A percentile compares a stretch with the other conserved stretches of the same genome.
Conservation (phyloP, 179 eudicot genomes). For the Silene vulgaris region DNA sequence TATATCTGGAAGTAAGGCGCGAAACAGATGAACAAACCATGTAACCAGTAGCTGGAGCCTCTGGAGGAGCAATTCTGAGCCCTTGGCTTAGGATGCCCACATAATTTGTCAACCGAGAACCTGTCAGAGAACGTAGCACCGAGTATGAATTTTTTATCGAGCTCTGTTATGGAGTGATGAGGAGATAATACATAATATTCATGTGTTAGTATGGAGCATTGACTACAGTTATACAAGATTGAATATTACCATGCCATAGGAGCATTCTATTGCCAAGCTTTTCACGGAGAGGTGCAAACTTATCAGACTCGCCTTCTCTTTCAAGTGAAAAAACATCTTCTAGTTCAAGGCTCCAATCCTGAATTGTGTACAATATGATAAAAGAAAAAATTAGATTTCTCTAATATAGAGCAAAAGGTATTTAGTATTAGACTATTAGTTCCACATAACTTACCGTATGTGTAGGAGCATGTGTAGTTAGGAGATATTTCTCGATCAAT, state of each 20-base stretch:
- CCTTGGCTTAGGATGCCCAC: constrained; percentile 99
- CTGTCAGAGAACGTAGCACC: constrained; percentile 33
- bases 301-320: constrained; percentile 83
- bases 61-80: constrained; percentile 95
- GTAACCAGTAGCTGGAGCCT: constrained; percentile 98
- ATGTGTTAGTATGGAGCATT: not conserved
- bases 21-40: constrained; percentile 54
- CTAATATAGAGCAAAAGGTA: not conserved
- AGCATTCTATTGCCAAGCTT: constrained; percentile 90
- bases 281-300: constrained; percentile 58
- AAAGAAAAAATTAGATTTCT: not conserved
- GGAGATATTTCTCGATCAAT: constrained; percentile 86
- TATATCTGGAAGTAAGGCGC: constrained; percentile 4
- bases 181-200: not conserved
- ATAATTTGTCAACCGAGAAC: constrained; percentile 93
- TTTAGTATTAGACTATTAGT: not conserved
- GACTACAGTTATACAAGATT: not conserved
- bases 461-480: constrained; percentile 95
- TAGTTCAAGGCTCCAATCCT: constrained; percentile 88
- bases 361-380: constrained; percentile 18
- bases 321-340: constrained; percentile 92
- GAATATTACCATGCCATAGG: constrained; percentile 82
- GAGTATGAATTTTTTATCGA: not conserved
- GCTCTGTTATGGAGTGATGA: not conserved
- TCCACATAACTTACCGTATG: constrained; percentile 57